Evolutionary conservation across 345 rosid species (phyloP), one percentile per base, ranked within the genome.

Genomic region (Eucalyptus curtisii): DNA sequence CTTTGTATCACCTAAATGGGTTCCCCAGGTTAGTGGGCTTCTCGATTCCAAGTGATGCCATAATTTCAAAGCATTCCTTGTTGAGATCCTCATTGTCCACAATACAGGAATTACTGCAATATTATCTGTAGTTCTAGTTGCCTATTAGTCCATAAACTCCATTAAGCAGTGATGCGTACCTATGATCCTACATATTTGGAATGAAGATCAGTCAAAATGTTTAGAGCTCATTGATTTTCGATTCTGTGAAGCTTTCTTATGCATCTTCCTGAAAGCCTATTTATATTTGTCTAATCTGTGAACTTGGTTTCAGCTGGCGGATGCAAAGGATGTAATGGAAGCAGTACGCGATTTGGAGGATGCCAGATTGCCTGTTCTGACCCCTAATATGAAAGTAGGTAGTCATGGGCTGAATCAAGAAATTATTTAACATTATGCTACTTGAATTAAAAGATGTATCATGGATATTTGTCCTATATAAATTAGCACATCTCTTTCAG

Each of bases 1-100:
- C 91, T 96, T 96, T 92, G 98, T 96, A 49, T 96, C 98, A 2
- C 98, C 98, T 5, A 95, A 94, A 92, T 96, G 97, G 98, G 97
- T 96, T 90, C 98, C 98, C 24, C 97, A 93, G 95, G 98, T 94
- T 90, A 86, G 86, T 81, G 33, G 16, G 44, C 64, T 66, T 85
- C 53, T 71, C 4, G 33, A 30, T 86, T 48, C 24, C 49, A 50
- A 79, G 27, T 6, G 45, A 76, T 52, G 64, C 45, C 61, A 50
- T 20, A 86, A 86, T 76, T 40, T 76, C 84, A 20, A 52, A 19
- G 49, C 20, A 14, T 37, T 86, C 68, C 87, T 86, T 86, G 30
- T 42, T 44, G 44, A 30, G 68, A 86, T 31, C 68, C 64, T 53
- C 68, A n/a, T 12, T 48, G 40, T 49, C 31, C 47, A 71, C 82